These are phyloP conservation scores for Trifolium dubium DNA, from an alignment of 306 rosid genomes.

Conservation along the genomic window DNA sequence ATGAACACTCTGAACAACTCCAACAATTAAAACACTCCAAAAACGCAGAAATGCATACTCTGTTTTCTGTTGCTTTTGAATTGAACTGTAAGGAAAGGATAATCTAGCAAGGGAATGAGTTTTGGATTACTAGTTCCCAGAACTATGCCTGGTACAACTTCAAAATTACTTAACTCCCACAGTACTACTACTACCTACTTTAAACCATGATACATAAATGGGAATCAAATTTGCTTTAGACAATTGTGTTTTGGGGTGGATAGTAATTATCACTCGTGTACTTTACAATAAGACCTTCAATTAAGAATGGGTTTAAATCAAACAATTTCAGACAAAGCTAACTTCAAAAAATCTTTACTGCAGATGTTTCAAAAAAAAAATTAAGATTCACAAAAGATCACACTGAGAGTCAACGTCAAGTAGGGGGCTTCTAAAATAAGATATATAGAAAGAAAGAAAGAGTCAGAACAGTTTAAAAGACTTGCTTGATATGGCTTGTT, in stretches of 20 bases:
- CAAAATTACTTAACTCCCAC: conserved; percentile 10
- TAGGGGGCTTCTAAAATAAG: conserved; percentile 27
- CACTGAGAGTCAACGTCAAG: conserved; percentile 33
- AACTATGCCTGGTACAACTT: conserved; percentile 30
- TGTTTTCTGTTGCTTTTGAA: conserved; percentile 16
- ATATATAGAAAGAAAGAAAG: conserved; percentile 31
- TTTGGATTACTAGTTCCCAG: conserved; percentile 20
- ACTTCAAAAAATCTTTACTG: conserved; percentile 29
- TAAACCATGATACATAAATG: conserved; percentile 7
- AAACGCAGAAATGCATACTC: conserved; percentile 26
- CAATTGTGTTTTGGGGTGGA: conserved; percentile 18
- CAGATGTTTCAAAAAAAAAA: conserved; percentile 30
- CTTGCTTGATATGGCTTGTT: conserved; percentile 99
- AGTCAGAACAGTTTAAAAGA: conserved; percentile 49
- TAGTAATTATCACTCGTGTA: conserved; percentile 6
- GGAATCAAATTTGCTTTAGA: conserved; percentile 17
- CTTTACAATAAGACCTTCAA: conserved; percentile 26
- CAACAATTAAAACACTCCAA: conserved; percentile 17
- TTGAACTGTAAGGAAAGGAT: conserved; percentile 22
- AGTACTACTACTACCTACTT: conserved; percentile 35
- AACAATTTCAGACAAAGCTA: conserved; percentile 33
- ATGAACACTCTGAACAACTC: conserved; percentile 16
- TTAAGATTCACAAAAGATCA: conserved; percentile 32
- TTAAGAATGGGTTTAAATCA: conserved; percentile 9
- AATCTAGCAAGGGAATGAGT: conserved; percentile 28